Base-by-base conservation (phyloP, 345 rosid genomes). In the Arabidopsis suecica region DNA sequence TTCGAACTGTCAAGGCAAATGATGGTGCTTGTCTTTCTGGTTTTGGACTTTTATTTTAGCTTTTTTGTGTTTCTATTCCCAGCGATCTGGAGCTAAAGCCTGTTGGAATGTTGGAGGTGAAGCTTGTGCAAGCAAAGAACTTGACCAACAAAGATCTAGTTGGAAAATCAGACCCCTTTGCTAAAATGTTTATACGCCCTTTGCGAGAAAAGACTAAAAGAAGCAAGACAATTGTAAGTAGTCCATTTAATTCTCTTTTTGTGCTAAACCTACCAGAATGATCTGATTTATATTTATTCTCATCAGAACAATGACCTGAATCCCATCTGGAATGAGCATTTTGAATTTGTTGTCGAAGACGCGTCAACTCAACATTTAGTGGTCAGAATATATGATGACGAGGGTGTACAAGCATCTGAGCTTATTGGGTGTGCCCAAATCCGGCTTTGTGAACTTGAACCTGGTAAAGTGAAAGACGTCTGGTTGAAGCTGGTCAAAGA, bases 311-410 rank as follows among this genome's bases (percentile, higher is more conserved):
- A 96, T 76, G 97, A 93, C 16, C 80, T 96, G 76, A 96, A 89
- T 83, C 99, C 99, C 59, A 84, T 96, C 63, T 96, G 99, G 99
- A 96, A 96, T 75, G 99, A 96, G 71, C 98, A 96, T 80, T 93
- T 85, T 67, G 97, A 91, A 69, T 96, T 96, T 76, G 76, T 85
- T 61, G 86, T 96, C 9, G 99, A 96, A 81, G 99, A 96, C 72
- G 84, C 83, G 23, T 81, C 96, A 61, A 93, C 99, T 48, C 99
- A 96, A 73, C 97, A 93, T 82, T 75, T 96, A 86, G 88, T 88
- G 72, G 93, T 93, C 55, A 91, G 83, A 79, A 68, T 96, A 75
- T 93, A 83, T 74, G 99, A 96, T 75, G 93, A 93, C 62, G 99
- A 96, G 71, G 99, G 99, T 58, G 56, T 96, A 50, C 98, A 96